Evolutionary conservation across 305 asterid species (phyloP).

Genomic region (Withania somnifera): DNA sequence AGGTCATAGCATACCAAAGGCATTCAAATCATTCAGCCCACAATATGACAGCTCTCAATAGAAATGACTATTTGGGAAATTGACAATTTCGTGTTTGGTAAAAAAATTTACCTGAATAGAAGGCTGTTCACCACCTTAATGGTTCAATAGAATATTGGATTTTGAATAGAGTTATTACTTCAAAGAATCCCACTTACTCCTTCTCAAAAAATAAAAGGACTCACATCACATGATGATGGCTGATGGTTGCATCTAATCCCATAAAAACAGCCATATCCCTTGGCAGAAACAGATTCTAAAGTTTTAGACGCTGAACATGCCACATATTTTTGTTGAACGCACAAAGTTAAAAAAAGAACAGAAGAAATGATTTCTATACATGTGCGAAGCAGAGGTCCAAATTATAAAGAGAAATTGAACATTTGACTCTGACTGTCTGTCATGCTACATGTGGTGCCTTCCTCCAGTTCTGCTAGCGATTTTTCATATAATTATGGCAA

Average conservation of each 20-base stretch:
- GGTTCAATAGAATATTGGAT: background rate
- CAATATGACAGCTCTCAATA: background rate
- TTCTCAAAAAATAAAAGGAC: background rate
- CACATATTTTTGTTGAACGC: background rate
- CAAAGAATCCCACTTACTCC: background rate
- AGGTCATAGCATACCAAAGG: background rate
- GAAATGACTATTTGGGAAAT: background rate
- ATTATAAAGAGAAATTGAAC: background rate
- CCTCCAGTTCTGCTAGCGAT: background rate
- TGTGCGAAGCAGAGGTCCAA: background rate
- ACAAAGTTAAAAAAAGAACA: background rate
- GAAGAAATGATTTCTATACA: background rate
- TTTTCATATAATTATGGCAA: background rate
- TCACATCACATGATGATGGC: background rate
- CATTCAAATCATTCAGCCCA: background rate
- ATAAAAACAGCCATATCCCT: background rate
- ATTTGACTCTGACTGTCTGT: background rate
- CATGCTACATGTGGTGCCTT: background rate
- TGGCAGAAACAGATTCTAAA: background rate
- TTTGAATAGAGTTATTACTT: background rate
- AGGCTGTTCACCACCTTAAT: background rate
- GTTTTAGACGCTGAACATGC: background rate
- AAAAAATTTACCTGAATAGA: background rate
- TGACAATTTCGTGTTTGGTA: background rate
- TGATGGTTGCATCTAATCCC: background rate